Evolutionary conservation across 1,139 yeast genomes (phyloP), one percentile per base, ranked within the genome.

Genomic region (Sugiyamaella xylanicola): DNA sequence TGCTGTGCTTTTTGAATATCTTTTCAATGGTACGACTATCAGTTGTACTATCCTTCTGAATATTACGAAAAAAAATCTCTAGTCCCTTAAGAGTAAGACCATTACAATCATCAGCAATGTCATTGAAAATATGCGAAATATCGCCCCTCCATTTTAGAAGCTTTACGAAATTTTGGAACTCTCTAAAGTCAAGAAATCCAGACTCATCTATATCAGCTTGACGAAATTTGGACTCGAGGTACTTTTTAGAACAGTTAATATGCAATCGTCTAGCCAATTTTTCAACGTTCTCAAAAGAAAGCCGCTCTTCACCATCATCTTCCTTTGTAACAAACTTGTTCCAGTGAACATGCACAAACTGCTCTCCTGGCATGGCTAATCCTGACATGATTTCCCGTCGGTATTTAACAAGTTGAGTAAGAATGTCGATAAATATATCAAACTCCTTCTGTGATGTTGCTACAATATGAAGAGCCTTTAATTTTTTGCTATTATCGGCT

Each of bases 121-220:
- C 56, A 0, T 68, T 60, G 69, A 81, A 84, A 1, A 85, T 68
- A 0, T 51, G 58, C 1, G 61, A 62, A 3, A 85, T 67, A 55
- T 85, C 90, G 0, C 73, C 74, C 56, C 95, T 79, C 63, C 65
- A 65, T 59, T 78, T 78, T 47, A 80, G 66, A 19, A 71, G 70
- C 27, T 82, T 78, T 1, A 92, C 92, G 69, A 91, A 89, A 25
- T 70, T 68, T 66, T 87, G 86, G 69, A 92, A 92, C 63, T 88
- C 90, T 2, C 77, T 78, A 64, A 89, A 90, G 59, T 82, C 78
- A 25, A 92, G 72, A 35, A 70, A 69, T 1, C 80, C 80, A 20
- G 77, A 77, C 7, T 67, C 60, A 48, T 73, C 77, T 0, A 67
- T 64, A 61, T 80, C 85, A 2, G 85, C 85, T 41, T 73, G 72